A percentile compares a stretch with the other conserved stretches of the same genome.
These are phyloP conservation scores for Oryza glumipatula DNA, from an alignment of 176 grass and related monocot species.

Conservation along the genomic window DNA sequence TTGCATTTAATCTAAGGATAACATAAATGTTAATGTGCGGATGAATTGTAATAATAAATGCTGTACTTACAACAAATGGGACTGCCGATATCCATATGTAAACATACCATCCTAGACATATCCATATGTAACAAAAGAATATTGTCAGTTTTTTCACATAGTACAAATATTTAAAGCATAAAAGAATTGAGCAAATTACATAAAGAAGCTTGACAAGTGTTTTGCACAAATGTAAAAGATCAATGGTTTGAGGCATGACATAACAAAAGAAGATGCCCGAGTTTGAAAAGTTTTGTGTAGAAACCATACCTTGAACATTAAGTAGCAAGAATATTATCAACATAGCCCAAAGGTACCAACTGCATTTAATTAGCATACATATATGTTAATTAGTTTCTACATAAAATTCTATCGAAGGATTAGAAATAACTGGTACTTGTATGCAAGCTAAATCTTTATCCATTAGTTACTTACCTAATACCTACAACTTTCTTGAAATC, in stretches of 20 bases:
- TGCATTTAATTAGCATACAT: constrained; percentile 40
- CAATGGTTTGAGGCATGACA: neutral
- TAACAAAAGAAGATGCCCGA: neutral
- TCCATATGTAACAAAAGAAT: constrained; percentile 57
- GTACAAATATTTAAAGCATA: neutral
- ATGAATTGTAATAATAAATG: neutral
- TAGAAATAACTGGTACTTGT: neutral
- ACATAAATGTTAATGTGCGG: neutral
- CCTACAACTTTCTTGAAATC: constrained; percentile 94
- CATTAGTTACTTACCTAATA: constrained; percentile 60
- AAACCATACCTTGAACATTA: constrained; percentile 73
- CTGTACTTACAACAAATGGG: constrained; percentile 80
- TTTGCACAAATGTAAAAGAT: neutral
- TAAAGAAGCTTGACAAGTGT: neutral
- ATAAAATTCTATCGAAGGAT: neutral
- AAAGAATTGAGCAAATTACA: neutral
- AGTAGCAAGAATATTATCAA: constrained; percentile 82
- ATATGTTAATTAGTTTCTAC: neutral
- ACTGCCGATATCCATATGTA: constrained; percentile 73
- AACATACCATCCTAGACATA: constrained; percentile 65
- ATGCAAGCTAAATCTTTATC: neutral
- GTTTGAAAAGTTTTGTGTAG: neutral
- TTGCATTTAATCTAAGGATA: neutral
- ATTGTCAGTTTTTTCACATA: neutral
- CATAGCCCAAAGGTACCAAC: constrained; percentile 92